These are phyloP conservation scores for Stevia rebaudiana DNA, from an alignment of 140 eudicot species.

Conservation along the genomic window DNA sequence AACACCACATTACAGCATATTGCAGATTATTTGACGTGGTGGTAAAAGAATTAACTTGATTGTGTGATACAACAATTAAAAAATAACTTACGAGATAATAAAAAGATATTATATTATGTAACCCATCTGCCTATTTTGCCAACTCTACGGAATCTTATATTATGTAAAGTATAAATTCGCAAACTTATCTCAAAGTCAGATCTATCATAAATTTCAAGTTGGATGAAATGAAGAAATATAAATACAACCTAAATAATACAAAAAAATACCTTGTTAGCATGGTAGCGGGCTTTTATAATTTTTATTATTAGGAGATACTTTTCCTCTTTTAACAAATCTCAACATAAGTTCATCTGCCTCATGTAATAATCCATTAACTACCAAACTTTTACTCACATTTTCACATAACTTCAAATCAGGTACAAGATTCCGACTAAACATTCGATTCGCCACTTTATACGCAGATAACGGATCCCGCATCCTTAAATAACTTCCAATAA, in stretches of 20 bases:
- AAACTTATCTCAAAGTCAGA: constrained; percentile 8
- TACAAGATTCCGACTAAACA: constrained; percentile 70
- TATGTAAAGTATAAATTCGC: not conserved
- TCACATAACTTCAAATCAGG: constrained; percentile 73
- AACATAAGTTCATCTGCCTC: constrained; percentile 78
- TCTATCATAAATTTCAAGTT: constrained; percentile 3
- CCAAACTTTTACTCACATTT: constrained; percentile 55
- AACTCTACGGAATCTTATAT: not conserved
- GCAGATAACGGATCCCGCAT: constrained; percentile 50
- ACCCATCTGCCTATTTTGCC: not conserved
- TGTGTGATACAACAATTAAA: no score
- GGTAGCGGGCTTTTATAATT: constrained; percentile 14
- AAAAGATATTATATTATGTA: no score
- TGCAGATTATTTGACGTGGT: no score
- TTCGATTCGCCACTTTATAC: constrained; percentile 71
- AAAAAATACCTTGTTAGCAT: constrained; percentile 2
- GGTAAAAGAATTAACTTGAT: no score
- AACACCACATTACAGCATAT: no score
- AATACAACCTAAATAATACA: not conserved
- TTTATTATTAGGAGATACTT: constrained; percentile 24
- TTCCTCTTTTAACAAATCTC: constrained; percentile 69
- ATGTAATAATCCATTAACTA: constrained; percentile 31
- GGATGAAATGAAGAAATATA: not conserved
- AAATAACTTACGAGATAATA: no score
- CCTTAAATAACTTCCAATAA: constrained; percentile 52